Base-by-base conservation (phyloP, 2,329 filamentous ascomycete species). In the Zymoseptoria pseudotritici region DNA sequence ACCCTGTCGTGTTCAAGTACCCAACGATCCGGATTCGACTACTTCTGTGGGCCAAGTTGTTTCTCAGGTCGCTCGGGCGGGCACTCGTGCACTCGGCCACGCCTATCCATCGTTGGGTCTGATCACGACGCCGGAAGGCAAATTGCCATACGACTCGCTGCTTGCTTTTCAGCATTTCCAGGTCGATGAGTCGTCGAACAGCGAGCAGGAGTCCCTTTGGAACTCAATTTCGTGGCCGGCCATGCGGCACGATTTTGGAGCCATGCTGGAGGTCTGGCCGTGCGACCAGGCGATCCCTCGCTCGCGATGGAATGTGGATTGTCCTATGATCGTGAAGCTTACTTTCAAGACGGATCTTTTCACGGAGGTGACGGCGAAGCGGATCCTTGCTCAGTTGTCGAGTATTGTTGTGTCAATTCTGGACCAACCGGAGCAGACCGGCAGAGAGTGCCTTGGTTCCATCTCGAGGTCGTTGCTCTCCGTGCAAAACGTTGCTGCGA, bases 201-300 rank as follows among this genome's bases (percentile, higher is more conserved):
- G 36, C 10, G 31, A 52, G 17, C 55, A 46, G 5, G 20, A 54
- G 3, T 53, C 55, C 19, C 24, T 64, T 10, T 64, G 62, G 62
- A n/a, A 53, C 4, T 51, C 52, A 6, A 53, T 64, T 9, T 60
- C 13, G 70, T 78, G 20, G 71, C 70, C 36, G 75, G 77, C 58
- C 64, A 75, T 24, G 53, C 64, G 8, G 71, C 72, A 50, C 50
- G 59, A 24, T 61, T 64, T 57, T 58, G 60, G 17, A 4, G 57
- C 13, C 64, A 73, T 57, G 22, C 65, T 19, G 54, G 70, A 59
- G 69, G 72, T 36, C 70, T 76, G 24, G 64, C 73, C 20, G 1
- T 42, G 36, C 5, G 36, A 42, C 17, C 36, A 42, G 36, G 10
- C 36, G 1, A 42, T 42, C 4, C 36, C 36, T 42, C 36, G 36